These are phyloP conservation scores for Globisporangium uncinulatum DNA, from an alignment of 352 stramenopile genomes.

Conservation along the genomic window DNA sequence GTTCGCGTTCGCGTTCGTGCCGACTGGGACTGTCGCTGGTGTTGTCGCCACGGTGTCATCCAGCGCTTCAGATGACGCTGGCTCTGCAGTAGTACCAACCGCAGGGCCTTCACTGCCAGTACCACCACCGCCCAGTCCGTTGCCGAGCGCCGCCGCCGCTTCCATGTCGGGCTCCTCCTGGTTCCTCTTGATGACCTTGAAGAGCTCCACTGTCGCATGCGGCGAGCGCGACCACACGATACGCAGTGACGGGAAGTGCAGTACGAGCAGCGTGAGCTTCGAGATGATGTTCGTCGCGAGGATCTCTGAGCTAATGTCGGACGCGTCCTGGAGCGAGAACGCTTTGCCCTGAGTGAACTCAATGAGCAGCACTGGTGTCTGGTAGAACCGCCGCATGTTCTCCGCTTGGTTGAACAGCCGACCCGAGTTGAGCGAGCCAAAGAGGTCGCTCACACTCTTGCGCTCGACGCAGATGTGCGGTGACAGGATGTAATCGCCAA, in stretches of 20 bases:
- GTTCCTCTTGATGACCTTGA: constrained; percentile 79
- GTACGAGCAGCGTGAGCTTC: constrained; percentile 92
- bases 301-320: constrained; percentile 93
- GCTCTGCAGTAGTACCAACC: constrained; percentile 1
- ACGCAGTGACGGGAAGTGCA: constrained; percentile 93
- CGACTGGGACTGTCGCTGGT: constrained; percentile 32
- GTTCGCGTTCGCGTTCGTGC: constrained; percentile 46
- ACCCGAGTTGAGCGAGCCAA: constrained; percentile 93
- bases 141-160: constrained; percentile 56
- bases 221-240: constrained; percentile 94
- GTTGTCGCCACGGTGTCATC: neutral
- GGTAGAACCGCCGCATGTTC: constrained; percentile 79
- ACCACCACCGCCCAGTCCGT: constrained; percentile 12
- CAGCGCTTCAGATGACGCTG: neutral
- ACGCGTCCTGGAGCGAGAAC: constrained; percentile 83
- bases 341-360: constrained; percentile 90
- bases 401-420: constrained; percentile 94
- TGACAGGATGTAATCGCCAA: constrained; percentile 98
- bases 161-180: constrained; percentile 84
- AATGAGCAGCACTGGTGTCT: constrained; percentile 94
- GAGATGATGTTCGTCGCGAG: constrained; percentile 90
- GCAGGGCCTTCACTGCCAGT: constrained; percentile 15
- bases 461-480: constrained; percentile 97
- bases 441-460: constrained; percentile 96
- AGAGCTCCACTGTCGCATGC: constrained; percentile 86